Conservation (phyloP, 2,329 filamentous ascomycete genomes). For the Apiospora pterosperma region DNA sequence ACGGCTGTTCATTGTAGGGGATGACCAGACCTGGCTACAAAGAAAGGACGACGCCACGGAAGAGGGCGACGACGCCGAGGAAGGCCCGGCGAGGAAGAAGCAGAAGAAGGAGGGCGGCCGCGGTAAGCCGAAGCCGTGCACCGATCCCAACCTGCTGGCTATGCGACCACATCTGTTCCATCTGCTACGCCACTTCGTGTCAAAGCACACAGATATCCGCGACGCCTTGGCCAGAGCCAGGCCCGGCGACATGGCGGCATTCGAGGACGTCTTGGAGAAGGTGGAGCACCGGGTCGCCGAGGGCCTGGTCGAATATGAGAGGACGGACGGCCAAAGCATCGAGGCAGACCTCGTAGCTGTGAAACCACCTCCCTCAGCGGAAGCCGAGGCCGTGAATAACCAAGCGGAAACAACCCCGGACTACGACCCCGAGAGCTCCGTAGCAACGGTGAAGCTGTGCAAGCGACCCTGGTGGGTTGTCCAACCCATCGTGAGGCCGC, state of each 20-base stretch:
- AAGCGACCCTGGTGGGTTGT: slow-evolving; percentile 86
- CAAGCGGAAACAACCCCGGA: slow-evolving; percentile 23
- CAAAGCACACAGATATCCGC: slow-evolving; percentile 76
- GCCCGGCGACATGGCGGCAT: slow-evolving; percentile 69
- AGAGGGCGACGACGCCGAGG: slow-evolving; percentile 25
- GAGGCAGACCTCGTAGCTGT: slow-evolving; percentile 28
- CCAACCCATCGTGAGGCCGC: slow-evolving; percentile 79
- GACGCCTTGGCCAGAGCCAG: slow-evolving; percentile 73
- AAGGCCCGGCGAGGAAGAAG: slow-evolving; percentile 35
- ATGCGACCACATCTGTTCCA: slow-evolving; percentile 95
- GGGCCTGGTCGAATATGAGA: slow-evolving; percentile 67
- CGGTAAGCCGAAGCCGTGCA: slow-evolving; percentile 38
- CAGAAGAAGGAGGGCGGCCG: slow-evolving; percentile 40
- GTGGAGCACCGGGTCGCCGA: slow-evolving; percentile 73
- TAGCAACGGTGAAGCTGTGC: slow-evolving; percentile 67
- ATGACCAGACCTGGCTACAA: slow-evolving; percentile 42
- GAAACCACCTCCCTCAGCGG: slow-evolving; percentile 16
- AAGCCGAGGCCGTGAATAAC: slow-evolving; percentile 28
- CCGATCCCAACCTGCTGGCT: slow-evolving; percentile 63
- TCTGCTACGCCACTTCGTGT: slow-evolving; percentile 77
- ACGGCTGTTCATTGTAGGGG: slow-evolving; percentile 70
- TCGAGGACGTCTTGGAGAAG: slow-evolving; percentile 71
- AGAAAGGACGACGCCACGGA: slow-evolving; percentile 19
- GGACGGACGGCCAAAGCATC: slow-evolving; percentile 46
- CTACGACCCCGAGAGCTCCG: slow-evolving; percentile 54